A percentile compares a stretch with the other conserved stretches of the same genome.
These are phyloP conservation scores for Penicillium canariense DNA, from an alignment of 495 filamentous ascomycete genomes.

Conservation along the genomic window DNA sequence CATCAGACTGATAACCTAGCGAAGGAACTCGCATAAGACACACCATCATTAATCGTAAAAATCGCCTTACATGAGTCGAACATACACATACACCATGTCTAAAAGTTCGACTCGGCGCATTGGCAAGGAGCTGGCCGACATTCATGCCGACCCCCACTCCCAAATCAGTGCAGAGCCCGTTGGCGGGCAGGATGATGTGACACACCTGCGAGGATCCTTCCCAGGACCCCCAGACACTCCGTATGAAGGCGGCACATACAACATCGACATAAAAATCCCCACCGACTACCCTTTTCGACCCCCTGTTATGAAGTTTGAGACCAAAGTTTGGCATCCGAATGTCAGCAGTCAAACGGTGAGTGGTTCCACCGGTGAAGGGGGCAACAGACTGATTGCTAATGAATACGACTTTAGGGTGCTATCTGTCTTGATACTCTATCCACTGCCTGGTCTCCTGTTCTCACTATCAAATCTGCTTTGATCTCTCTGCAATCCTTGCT, in stretches of 20 bases:
- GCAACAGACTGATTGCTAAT: neutral
- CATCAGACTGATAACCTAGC: no score
- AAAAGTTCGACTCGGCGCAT: constrained; percentile 79
- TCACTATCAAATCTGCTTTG: constrained; percentile 93
- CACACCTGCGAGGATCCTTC: constrained; percentile 81
- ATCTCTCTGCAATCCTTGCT: constrained; percentile 91
- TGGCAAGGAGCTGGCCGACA: constrained; percentile 88
- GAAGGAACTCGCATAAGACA: no score
- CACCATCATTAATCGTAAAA: neutral
- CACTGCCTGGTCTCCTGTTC: constrained; percentile 86
- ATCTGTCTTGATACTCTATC: constrained; percentile 96
- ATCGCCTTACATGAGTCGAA: neutral
- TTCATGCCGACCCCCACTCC: constrained; percentile 71
- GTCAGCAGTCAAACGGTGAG: constrained; percentile 90
- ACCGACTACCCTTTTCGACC: constrained; percentile 91
- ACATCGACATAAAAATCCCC: constrained; percentile 83
- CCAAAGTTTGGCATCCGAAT: constrained; percentile 98
- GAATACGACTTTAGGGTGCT: constrained; percentile 62
- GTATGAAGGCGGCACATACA: constrained; percentile 84
- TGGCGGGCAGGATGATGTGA: constrained; percentile 67
- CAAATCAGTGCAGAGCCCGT: constrained; percentile 68
- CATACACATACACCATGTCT: no score
- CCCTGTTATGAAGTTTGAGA: constrained; percentile 88
- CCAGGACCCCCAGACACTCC: constrained; percentile 88
- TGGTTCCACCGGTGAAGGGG: constrained; percentile 6